These are phyloP conservation scores for Scleroderma bovista DNA, from an alignment of 768 basidiomycete species.

Conservation along the genomic window DNA sequence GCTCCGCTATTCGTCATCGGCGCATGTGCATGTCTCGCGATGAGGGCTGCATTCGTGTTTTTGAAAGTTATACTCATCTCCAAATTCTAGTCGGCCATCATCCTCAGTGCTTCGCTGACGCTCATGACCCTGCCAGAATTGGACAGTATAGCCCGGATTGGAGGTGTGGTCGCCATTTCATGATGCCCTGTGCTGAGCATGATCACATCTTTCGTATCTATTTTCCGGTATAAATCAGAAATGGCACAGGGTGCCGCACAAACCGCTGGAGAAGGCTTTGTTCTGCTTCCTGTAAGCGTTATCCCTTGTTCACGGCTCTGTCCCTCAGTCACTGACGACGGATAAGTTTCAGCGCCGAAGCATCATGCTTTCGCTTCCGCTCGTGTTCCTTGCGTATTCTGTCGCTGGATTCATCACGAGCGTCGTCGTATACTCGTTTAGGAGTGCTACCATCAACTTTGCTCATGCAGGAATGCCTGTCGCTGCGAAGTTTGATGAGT, in stretches of 20 bases:
- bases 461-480: conserved; percentile 27
- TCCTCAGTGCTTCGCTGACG: conserved; percentile 77
- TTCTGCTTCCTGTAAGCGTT: conserved; percentile 42
- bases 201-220: conserved; percentile 60
- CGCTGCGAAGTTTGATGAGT: conserved; percentile 47
- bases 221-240: conserved; percentile 67
- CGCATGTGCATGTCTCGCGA: conserved; percentile 60
- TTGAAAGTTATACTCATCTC: conserved; percentile 15
- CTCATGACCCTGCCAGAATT: conserved; percentile 75
- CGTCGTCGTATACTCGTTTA: conserved; percentile 60
- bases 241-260: conserved; percentile 46
- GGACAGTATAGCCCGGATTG: conserved; percentile 55
- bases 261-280: conserved; percentile 49
- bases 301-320: not conserved
- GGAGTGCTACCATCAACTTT: conserved; percentile 40
- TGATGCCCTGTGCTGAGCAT: conserved; percentile 69
- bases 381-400: conserved; percentile 69
- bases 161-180: conserved; percentile 62
- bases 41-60: conserved; percentile 30
- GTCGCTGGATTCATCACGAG: conserved; percentile 63
- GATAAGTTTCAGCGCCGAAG: conserved; percentile 38
- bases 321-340: not conserved
- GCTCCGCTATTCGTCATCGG: conserved; percentile 60
- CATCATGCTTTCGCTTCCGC: conserved; percentile 63
- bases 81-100: conserved; percentile 60